Base-by-base conservation (phyloP, 495 filamentous ascomycete species). In the Cladorrhinum samala region DNA sequence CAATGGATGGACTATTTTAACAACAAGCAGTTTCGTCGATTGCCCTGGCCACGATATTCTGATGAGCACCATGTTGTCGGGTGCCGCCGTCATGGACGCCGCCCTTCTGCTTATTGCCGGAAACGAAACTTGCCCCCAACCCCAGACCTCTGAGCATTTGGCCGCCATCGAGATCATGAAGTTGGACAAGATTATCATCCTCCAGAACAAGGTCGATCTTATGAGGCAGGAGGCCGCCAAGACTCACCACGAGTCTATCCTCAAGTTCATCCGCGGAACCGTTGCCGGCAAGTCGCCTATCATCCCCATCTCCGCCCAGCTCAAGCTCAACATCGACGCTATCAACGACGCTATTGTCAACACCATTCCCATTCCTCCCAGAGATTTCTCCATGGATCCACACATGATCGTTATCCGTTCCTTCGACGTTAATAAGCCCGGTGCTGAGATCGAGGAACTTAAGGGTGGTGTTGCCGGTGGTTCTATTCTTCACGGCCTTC, bases 21-120 rank as follows among this genome's bases (percentile, higher is more conserved):
- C 53, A 33, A 4, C 11, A 45, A 54, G 9, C 57, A 90, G 84
- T 14, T 98, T 98, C 70, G 94, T 98, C 52, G 93, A 98, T 72
- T 98, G 93, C 80, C 93, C 93, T 33, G 93, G 93, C 72, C 93
- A 98, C 85, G 93, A 98, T 74, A 98, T 98, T 89, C 90, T 98
- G 65, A 98, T 98, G 93, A 96, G 91, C 72, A 98, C 93, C 54
- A 98, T 97, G 93, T 84, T 97, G 74, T 98, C 93, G 67, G 94
- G 93, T 65, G 93, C 93, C 63, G 93, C 93, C 40, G 93, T 98
- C 78, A 98, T 98, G 93, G 93, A 98, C 70, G 93, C 93, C 46
- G 94, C 94, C 27, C 80, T 98, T 25, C 83, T 98, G 25, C 78
- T 98, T 39, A 96, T 98, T 67, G 94, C 93, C 55, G 94, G 93